phyloP scores from a whole-genome alignment of 768 basidiomycete species.

The Floccularia luteovirens region DNA sequence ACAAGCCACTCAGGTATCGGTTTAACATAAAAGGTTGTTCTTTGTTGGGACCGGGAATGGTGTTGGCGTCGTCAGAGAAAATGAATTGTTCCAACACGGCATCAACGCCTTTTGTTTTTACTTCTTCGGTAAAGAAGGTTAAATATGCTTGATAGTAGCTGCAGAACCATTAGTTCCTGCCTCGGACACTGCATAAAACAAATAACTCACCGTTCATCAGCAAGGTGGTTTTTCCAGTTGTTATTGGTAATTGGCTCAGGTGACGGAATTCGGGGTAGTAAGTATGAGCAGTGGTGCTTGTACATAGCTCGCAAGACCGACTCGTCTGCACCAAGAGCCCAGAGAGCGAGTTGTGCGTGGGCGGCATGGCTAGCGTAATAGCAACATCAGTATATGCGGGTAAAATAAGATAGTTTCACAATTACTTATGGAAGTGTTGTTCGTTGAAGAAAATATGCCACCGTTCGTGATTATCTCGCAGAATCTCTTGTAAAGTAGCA shows the following conservation, averaged over 20 bases:
- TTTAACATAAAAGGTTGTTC: conserved; percentile 48
- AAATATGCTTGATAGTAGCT: conserved; percentile 59
- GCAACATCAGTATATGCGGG: conserved; percentile 20
- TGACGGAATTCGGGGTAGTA: conserved; percentile 30
- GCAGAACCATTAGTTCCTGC: conserved; percentile 1
- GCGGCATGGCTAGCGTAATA: conserved; percentile 34
- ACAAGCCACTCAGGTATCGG: conserved; percentile 44
- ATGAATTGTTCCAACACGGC: conserved; percentile 52
- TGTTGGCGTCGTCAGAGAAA: conserved; percentile 46
- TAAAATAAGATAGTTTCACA: conserved; percentile 1
- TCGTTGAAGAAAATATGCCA: conserved; percentile 51
- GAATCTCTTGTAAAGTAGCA: conserved; percentile 24
- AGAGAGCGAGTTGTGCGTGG: conserved; percentile 53
- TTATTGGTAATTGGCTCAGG: conserved; percentile 34
- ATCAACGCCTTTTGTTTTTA: conserved; percentile 34
- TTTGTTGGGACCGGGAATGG: conserved; percentile 16
- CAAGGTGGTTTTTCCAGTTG: conserved; percentile 50
- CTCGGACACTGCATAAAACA: too few species aligned
- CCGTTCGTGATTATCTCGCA: conserved; percentile 44
- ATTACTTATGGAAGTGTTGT: conserved; percentile 27
- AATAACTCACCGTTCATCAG: conserved; percentile 39
- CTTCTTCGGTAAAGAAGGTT: conserved; percentile 39
- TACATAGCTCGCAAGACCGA: conserved; percentile 29
- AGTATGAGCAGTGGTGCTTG: conserved; percentile 24
- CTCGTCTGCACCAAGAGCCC: conserved; percentile 47